Evolutionary conservation across 106 monocot species (phyloP), one percentile per base, ranked within the genome.

Genomic region (Dendrobium huoshanense): DNA sequence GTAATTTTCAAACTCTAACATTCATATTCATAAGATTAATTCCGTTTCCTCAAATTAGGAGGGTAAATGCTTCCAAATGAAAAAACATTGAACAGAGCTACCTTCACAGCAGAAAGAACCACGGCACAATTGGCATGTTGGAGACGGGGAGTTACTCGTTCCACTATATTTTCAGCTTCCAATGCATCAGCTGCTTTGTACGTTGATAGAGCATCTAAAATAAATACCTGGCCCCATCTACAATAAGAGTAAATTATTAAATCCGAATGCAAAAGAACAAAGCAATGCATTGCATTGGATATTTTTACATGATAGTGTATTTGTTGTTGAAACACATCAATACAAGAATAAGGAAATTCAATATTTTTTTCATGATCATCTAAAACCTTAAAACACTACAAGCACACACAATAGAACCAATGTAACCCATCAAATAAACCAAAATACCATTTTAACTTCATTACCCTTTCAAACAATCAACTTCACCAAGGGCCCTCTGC

Each of bases 111-210:
- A 83, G 98, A 99, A 90, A 99, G 98, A 33, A 99, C 98, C 67
- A 99, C 98, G 15, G 98, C 95, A 90, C 98, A 99, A 87, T 99
- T 95, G 20, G 95, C 98, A 95, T 99, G 98, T 72, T 99, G 98
- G 31, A 95, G 93, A 79, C 98, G 92, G 31, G 98, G 95, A 77
- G 98, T 99, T 73, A 99, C 93, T 79, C 95, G 83, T 65, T 99
- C 98, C 76, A 99, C 98, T 80, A 95, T 99, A 70, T 93, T 93
- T 87, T 99, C 98, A 77, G 98, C 98, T 88, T 99, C 98, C 75
- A 92, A 88, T 17, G 89, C 92, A 91, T 99, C 98, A 75, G 89
- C 80, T 49, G 98, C 89, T 88, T 91, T 95, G 82, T 99, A 95
- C 80, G 88, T 99, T 47, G 98, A 89, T 65, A 99, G 77, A 41